A percentile compares a stretch with the other conserved stretches of the same genome.
phyloP scores from a whole-genome alignment of 441 rosid genomes.

The Populus tomentosa region DNA sequence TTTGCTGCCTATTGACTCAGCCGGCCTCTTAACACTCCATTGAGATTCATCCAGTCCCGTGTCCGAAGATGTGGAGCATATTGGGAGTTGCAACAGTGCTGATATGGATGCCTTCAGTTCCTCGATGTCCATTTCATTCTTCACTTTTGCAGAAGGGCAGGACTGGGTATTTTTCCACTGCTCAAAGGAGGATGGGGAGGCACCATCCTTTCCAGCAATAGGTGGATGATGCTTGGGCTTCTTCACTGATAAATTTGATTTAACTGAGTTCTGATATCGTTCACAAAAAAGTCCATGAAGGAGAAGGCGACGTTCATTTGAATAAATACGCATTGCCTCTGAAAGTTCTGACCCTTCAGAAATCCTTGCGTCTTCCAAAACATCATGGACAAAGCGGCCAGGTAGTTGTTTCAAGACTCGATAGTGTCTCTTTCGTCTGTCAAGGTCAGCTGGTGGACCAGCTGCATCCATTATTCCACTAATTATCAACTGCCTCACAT shows the following conservation, averaged over 20 bases:
- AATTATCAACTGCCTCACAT: conserved; percentile 87
- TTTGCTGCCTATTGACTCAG: conserved; percentile 53
- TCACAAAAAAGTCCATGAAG: conserved; percentile 45
- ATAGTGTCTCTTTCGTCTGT: conserved; percentile 73
- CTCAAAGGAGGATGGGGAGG: conserved; percentile 40
- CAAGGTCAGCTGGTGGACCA: conserved; percentile 43
- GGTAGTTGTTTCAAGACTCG: conserved; percentile 85
- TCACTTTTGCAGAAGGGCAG: conserved; percentile 36
- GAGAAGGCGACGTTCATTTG: conserved; percentile 83
- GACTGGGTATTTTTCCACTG: conserved; percentile 43
- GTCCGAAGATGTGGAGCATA: conserved; percentile 40
- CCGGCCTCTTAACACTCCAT: conserved; percentile 61
- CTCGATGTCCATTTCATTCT: conserved; percentile 42
- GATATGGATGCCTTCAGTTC: conserved; percentile 76
- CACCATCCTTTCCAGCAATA: conserved; percentile 29
- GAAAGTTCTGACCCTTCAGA: conserved; percentile 56
- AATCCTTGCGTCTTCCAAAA: conserved; percentile 66
- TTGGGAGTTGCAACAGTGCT: conserved; percentile 70
- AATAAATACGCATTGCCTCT: conserved; percentile 64
- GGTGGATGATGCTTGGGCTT: conserved; percentile 43
- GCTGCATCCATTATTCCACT: conserved; percentile 80
- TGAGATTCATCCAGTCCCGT: conserved; percentile 62
- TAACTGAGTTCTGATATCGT: conserved; percentile 27
- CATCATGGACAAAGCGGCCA: conserved; percentile 53
- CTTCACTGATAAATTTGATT: conserved; percentile 32